These are phyloP conservation scores for Datura wrightii DNA, from an alignment of 257 asterid species.

Conservation along the genomic window DNA sequence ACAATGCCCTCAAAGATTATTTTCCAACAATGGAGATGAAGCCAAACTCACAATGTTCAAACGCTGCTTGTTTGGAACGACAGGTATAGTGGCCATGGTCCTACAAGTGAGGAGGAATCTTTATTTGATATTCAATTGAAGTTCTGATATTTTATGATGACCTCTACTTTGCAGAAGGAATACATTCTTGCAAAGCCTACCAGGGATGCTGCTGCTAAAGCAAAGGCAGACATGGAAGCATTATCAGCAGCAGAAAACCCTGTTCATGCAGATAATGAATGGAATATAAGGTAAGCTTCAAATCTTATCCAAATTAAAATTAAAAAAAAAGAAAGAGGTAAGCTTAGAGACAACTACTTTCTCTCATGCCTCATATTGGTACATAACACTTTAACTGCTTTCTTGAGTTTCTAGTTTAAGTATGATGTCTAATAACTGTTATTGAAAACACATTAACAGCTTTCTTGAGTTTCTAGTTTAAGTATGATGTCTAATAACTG, in stretches of 20 bases:
- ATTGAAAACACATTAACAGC: too few relatives aligned
- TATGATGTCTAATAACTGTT: too few relatives aligned
- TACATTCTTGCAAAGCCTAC: constrained; percentile 76
- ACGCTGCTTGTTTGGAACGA: constrained; percentile 92
- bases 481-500: not conserved
- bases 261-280: constrained; percentile 82
- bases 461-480: too few relatives aligned
- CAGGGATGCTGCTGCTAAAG: constrained; percentile 89
- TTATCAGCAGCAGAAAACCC: constrained; percentile 58
- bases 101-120: not conserved
- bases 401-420: too few relatives aligned
- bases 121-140: not conserved
- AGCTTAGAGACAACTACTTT: not conserved
- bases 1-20: constrained; percentile 94
- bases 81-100: constrained; percentile 59
- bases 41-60: constrained; percentile 95
- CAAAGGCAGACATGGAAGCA: constrained; percentile 67
- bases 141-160: constrained; percentile 22
- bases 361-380: not conserved
- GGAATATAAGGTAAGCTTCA: constrained; percentile 80
- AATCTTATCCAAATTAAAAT: not conserved
- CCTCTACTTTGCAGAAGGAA: constrained; percentile 63
- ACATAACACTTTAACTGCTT: too few relatives aligned
- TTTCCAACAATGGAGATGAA: constrained; percentile 98
- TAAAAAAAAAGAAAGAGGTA: not conserved